Base-by-base conservation (phyloP, 768 basidiomycete genomes). In the Roridomyces roridus region DNA sequence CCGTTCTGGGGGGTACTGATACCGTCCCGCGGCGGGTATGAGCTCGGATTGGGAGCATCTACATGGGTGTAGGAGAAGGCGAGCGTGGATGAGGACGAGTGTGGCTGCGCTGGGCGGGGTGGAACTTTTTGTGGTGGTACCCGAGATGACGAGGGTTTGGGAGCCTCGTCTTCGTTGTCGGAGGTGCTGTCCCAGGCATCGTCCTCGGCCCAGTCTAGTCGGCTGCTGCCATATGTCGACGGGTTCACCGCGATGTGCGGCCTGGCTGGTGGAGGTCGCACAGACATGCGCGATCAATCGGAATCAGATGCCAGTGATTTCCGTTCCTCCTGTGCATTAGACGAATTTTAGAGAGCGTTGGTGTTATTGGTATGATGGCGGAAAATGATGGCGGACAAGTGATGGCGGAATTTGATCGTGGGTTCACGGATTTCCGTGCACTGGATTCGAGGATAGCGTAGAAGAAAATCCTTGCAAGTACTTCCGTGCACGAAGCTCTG, bases 171-270 rank as follows among this genome's bases (percentile, higher is more conserved):
- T 10, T 63, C 61, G 49, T 52, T 55, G 41, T 93, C 91, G 17
- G 91, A 92, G 47, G 82, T 80, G 65, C 87, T 89, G 74, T 93
- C 91, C 91, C 91, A 94, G 42, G 85, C 90, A 69, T 94, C 91
- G 67, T 93, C 91, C 69, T 92, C 91, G n/a, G 76, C 88, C 88
- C 89, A 89, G 49, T 91, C 89, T 31, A 77, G 67, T 18, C 64
- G 66, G 42, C 29, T 34, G 55, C 42, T 69, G 60, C 29, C 29
- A 31, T 44, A 68, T 47, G 59, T 81, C 54, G 80, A 78, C 6
- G 87, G 77, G 57, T 84, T 80, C 39, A 91, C 75, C 39, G 82
- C 88, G 58, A 88, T 83, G 74, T 91, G 89, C 41, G 89, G 89
- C 45, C 88, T 81, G 45, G 89, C 80, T 64, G 90, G 88, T 42